A percentile compares a stretch with the other conserved stretches of the same genome.
Evolutionary conservation across 345 rosid genomes (phyloP).

Genomic region (Eucalyptus marginata): DNA sequence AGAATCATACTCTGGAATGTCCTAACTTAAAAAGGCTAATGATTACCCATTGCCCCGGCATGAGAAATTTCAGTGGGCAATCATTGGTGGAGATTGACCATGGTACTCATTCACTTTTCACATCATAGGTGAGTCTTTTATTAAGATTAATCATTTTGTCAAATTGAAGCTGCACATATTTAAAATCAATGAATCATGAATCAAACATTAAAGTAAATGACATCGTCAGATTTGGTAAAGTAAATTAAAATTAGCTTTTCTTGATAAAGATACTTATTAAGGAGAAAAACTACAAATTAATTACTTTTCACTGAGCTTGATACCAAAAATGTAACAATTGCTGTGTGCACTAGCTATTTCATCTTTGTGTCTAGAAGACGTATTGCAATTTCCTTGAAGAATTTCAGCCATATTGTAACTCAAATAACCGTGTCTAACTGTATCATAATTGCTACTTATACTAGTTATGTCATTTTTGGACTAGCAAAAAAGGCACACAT

Average conservation of each 20-base stretch:
- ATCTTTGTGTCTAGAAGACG: too few species aligned
- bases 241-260: too few species aligned
- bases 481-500: not conserved
- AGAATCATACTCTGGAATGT: too few species aligned
- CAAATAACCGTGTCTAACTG: too few species aligned
- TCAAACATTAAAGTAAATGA: fast-evolving
- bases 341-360: not conserved
- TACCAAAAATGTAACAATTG: not conserved
- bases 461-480: not conserved
- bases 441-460: fast-evolving
- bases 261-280: too few species aligned
- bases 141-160: too few species aligned
- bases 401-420: too few species aligned
- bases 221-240: fast-evolving
- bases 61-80: fast-evolving
- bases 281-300: not conserved
- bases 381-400: too few species aligned
- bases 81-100: too few species aligned
- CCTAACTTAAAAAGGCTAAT: fast-evolving
- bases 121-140: fast-evolving
- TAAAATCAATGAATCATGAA: fast-evolving
- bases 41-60: fast-evolving
- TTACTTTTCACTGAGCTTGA: too few species aligned
- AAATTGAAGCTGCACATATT: fast-evolving
- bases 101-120: not conserved